These are phyloP conservation scores for Cephaloascus fragrans DNA, from an alignment of 805 yeast genomes.

Conservation along the genomic window DNA sequence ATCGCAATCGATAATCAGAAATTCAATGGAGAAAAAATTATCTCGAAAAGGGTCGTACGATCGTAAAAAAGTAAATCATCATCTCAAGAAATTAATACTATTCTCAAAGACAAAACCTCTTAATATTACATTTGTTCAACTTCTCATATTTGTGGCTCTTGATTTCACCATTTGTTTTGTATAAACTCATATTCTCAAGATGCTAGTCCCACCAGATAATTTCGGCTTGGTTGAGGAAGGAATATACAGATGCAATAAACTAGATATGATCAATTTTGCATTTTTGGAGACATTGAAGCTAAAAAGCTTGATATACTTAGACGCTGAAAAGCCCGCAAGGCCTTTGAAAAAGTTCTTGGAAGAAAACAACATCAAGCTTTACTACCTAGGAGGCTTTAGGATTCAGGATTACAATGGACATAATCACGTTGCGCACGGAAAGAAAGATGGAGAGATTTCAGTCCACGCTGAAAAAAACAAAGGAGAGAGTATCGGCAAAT, in stretches of 20 bases:
- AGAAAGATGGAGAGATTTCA: conserved; percentile 7
- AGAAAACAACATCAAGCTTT: conserved; percentile 42
- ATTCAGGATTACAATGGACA: conserved; percentile 22
- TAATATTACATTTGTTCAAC: no score
- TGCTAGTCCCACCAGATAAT: conserved; percentile 90
- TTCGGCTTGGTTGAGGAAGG: conserved; percentile 90
- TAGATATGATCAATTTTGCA: conserved; percentile 69
- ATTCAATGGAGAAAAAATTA: no score
- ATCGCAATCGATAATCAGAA: no score
- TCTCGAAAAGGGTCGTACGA: no score
- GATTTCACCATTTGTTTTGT: no score
- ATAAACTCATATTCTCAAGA: conserved; percentile 15
- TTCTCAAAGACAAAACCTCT: no score
- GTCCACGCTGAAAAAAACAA: conserved; percentile 8
- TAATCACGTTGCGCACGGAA: conserved; percentile 7
- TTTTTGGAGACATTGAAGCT: conserved; percentile 68
- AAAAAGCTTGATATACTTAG: conserved; percentile 61
- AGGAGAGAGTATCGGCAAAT: conserved; percentile 5
- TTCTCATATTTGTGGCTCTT: no score
- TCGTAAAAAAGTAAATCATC: no score
- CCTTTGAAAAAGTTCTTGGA: conserved; percentile 57
- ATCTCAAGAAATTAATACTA: no score
- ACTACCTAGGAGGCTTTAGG: conserved; percentile 33
- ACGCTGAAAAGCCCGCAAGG: conserved; percentile 79
- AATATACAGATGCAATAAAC: conserved; percentile 68